Evolutionary conservation across 495 filamentous ascomycete species (phyloP).

Genomic region (Zalerion maritima): DNA sequence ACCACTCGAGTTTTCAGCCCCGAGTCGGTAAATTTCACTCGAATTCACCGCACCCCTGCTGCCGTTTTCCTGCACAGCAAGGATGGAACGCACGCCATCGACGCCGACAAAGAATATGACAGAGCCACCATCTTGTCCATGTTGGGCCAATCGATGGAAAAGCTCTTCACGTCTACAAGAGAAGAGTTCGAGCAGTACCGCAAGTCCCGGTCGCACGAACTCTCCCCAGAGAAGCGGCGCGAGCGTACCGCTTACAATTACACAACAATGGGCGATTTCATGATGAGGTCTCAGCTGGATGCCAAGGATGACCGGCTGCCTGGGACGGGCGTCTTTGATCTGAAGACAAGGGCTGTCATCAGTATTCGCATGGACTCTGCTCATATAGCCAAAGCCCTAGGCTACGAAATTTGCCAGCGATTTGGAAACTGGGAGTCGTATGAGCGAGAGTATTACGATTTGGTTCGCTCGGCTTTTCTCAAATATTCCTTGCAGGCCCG

Average conservation of each 20-base stretch:
- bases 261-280: slow-evolving; percentile 71
- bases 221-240: slow-evolving; percentile 48
- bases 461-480: slow-evolving; percentile 87
- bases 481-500: slow-evolving; percentile 95
- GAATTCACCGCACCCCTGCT: slow-evolving; percentile 50
- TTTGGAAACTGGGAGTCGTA: slow-evolving; percentile 75
- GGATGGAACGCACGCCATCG: slow-evolving; percentile 84
- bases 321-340: slow-evolving; percentile 88
- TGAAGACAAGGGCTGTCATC: slow-evolving; percentile 88
- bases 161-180: slow-evolving; percentile 70
- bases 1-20: slow-evolving; percentile 53
- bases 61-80: slow-evolving; percentile 78
- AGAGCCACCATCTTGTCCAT: slow-evolving; percentile 71
- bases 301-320: slow-evolving; percentile 77
- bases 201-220: slow-evolving; percentile 43
- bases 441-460: slow-evolving; percentile 91
- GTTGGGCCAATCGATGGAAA: slow-evolving; percentile 92
- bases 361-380: slow-evolving; percentile 72
- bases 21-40: slow-evolving; percentile 49
- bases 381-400: slow-evolving; percentile 58
- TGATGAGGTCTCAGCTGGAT: slow-evolving; percentile 94
- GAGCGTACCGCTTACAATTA: slow-evolving; percentile 73
- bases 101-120: slow-evolving; percentile 91
- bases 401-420: slow-evolving; percentile 70
- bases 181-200: slow-evolving; percentile 77